Conservation (phyloP, 495 filamentous ascomycete genomes). For the Platismatia glauca region DNA sequence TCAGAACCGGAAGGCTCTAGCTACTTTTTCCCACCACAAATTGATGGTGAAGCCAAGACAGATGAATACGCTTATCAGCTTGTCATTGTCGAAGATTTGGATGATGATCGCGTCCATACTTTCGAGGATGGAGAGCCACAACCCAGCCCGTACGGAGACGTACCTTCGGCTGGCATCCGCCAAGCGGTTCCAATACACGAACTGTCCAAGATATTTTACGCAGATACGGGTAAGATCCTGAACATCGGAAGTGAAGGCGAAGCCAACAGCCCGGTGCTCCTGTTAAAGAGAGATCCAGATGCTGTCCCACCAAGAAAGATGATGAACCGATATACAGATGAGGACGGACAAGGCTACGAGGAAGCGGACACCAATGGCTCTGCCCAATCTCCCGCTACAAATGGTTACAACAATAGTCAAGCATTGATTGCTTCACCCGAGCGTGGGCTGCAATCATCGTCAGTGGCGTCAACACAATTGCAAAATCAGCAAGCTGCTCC, state of each 20-base stretch:
- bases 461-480: conserved; percentile 1
- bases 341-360: conserved; percentile 27
- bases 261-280: conserved; percentile 73
- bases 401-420: not conserved
- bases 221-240: conserved; percentile 87
- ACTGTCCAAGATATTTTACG: conserved; percentile 94
- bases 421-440: conserved; percentile 5
- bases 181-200: conserved; percentile 83
- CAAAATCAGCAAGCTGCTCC: not conserved
- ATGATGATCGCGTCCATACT: conserved; percentile 82
- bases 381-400: conserved; percentile 7
- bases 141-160: conserved; percentile 59
- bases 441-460: not conserved
- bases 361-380: not conserved
- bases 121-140: conserved; percentile 57
- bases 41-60: conserved; percentile 42
- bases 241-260: conserved; percentile 75
- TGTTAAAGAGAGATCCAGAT: conserved; percentile 76
- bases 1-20: not conserved
- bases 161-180: conserved; percentile 66
- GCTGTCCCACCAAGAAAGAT: conserved; percentile 62
- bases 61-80: conserved; percentile 85
- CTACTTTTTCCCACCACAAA: conserved; percentile 21
- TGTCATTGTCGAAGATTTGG: conserved; percentile 81
- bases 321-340: conserved; percentile 42